A percentile compares a stretch with the other conserved stretches of the same genome.
Conservation (phyloP, 257 asterid species). For the Gynochthodes officinalis region DNA sequence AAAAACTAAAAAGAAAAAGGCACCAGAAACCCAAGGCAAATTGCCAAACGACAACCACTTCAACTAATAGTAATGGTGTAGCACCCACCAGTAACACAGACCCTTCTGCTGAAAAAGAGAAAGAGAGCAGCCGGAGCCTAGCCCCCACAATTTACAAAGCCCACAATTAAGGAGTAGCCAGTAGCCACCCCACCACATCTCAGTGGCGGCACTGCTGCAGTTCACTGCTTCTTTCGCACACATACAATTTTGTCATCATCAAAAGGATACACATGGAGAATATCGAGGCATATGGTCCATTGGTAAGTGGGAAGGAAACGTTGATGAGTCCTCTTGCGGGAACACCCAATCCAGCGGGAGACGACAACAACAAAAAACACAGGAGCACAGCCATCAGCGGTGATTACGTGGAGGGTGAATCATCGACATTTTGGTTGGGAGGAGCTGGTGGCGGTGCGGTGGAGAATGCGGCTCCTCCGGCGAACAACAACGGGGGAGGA, state of each 20-base stretch:
- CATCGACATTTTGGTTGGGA: background rate
- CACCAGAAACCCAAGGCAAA: slow-evolving; percentile 5
- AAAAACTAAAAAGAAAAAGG: too few species aligned
- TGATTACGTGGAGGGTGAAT: background rate
- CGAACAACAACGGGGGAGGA: background rate
- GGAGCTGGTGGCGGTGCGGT: background rate
- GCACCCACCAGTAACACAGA: too few species aligned
- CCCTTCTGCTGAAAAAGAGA: slow-evolving; percentile 2
- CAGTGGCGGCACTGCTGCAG: too few species aligned
- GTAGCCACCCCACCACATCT: too few species aligned
- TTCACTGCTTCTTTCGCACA: too few species aligned
- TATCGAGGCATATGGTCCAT: background rate
- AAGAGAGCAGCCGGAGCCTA: background rate
- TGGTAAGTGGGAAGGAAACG: background rate
- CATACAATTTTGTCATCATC: too few species aligned
- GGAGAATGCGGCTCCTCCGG: background rate
- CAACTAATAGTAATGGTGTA: background rate
- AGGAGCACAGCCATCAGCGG: too few species aligned
- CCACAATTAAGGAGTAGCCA: background rate
- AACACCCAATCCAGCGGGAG: background rate
- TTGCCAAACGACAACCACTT: background rate
- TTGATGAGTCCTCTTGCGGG: background rate
- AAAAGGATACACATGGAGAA: background rate
- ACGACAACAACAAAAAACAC: background rate
- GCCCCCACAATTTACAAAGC: background rate